Evolutionary conservation across 108 stramenopile genomes (phyloP).

Genomic region (Nitzschia sp.): DNA sequence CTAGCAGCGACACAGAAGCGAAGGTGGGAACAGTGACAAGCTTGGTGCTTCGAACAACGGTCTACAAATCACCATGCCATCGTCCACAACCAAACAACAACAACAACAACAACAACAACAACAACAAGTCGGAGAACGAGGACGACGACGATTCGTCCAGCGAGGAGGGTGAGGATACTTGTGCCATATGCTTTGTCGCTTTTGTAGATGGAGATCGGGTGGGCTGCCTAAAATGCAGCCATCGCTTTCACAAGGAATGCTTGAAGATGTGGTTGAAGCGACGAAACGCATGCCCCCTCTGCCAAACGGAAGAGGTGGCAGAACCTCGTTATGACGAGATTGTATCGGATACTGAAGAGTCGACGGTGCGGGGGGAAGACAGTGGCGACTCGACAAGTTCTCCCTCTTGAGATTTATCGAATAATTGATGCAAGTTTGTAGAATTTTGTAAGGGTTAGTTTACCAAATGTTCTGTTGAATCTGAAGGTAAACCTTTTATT

Average conservation of each 20-base stretch:
- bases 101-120: too few relatives aligned
- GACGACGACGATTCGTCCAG: neutral
- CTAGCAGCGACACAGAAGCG: neutral
- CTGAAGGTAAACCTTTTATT: too few relatives aligned
- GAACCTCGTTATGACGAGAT: constrained; percentile 11
- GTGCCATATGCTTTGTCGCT: constrained; percentile 63
- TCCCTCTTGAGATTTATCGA: too few relatives aligned
- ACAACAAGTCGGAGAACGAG: neutral
- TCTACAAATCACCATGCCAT: neutral
- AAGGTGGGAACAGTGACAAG: neutral
- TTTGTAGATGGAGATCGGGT: constrained; percentile 76
- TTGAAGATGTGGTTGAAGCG: constrained; percentile 65
- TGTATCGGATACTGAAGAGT: neutral
- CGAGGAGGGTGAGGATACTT: constrained; percentile 16
- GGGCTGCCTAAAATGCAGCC: constrained; percentile 60
- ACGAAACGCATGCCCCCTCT: constrained; percentile 75
- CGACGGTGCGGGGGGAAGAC: too few relatives aligned
- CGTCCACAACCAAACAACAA: too few relatives aligned
- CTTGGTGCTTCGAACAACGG: constrained; percentile 5
- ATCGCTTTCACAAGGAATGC: constrained; percentile 71
- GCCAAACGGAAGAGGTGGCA: constrained; percentile 58
- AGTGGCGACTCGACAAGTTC: too few relatives aligned
- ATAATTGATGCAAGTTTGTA: too few relatives aligned
- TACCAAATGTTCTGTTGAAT: too few relatives aligned
- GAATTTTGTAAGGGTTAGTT: too few relatives aligned